Evolutionary conservation across 768 basidiomycete genomes (phyloP).

Genomic region (Gyrodon lividus): DNA sequence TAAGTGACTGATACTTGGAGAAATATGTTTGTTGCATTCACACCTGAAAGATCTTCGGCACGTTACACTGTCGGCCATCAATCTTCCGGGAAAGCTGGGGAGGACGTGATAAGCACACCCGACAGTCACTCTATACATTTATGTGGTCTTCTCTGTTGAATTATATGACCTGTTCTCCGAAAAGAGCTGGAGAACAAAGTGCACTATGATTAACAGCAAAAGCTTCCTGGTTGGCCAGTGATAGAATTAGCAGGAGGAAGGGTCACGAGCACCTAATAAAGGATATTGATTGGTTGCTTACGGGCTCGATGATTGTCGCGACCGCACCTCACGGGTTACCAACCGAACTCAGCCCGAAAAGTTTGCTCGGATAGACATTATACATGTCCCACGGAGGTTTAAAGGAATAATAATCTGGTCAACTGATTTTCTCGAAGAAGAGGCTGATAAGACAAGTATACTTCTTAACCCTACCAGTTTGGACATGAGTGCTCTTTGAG

Average conservation of each 20-base stretch:
- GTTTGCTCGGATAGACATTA: not conserved
- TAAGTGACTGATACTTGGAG: slow-evolving; percentile 6
- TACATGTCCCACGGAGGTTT: slow-evolving; percentile 3
- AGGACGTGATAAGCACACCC: slow-evolving; percentile 9
- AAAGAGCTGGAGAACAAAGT: slow-evolving; percentile 14
- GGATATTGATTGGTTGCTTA: slow-evolving; percentile 20
- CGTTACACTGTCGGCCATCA: slow-evolving; percentile 20
- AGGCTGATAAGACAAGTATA: slow-evolving; percentile 18
- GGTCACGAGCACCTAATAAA: slow-evolving; percentile 9
- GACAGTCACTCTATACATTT: slow-evolving; percentile 25
- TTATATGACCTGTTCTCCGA: slow-evolving; percentile 16
- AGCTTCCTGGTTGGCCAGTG: slow-evolving; percentile 6
- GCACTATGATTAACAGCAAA: slow-evolving; percentile 11
- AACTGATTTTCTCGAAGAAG: slow-evolving; percentile 10
- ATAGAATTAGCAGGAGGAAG: slow-evolving; percentile 5
- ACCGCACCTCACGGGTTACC: not conserved
- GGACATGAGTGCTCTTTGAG: slow-evolving; percentile 20
- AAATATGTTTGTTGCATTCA: slow-evolving; percentile 21
- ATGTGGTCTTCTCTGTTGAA: slow-evolving; percentile 28
- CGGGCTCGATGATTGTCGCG: slow-evolving; percentile 5
- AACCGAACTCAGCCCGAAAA: slow-evolving; percentile 6
- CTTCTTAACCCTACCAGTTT: slow-evolving; percentile 23
- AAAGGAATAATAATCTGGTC: slow-evolving; percentile 15
- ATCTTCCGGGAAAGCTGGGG: slow-evolving; percentile 27
- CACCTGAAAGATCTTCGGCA: slow-evolving; percentile 14